Conservation (phyloP, 805 yeast species). For the Yamadazyma scolyti region DNA sequence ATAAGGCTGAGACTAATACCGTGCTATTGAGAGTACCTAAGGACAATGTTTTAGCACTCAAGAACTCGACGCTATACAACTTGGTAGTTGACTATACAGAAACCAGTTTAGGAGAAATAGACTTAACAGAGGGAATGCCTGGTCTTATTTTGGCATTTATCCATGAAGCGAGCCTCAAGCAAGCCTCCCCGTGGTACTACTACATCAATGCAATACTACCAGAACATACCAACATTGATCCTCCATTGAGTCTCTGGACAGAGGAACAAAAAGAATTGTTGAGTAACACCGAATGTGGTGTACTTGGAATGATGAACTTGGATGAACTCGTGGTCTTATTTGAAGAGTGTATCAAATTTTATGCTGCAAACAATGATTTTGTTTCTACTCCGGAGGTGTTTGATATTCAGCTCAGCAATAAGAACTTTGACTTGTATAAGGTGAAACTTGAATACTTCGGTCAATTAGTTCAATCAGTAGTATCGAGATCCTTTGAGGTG, state of each 20-base stretch:
- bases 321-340: constrained; percentile 40
- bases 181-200: constrained; percentile 75
- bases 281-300: constrained; percentile 58
- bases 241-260: constrained; percentile 69
- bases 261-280: constrained; percentile 44
- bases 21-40: constrained; percentile 59
- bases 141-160: constrained; percentile 66
- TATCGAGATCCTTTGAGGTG: constrained; percentile 77
- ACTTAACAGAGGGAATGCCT: constrained; percentile 49
- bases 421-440: constrained; percentile 11
- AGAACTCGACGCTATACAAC: constrained; percentile 62
- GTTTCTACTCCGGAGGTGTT: constrained; percentile 38
- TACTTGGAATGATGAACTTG: constrained; percentile 55
- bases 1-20: constrained; percentile 17
- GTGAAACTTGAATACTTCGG: constrained; percentile 47
- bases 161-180: constrained; percentile 59
- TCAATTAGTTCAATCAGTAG: constrained; percentile 54
- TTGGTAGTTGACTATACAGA: constrained; percentile 51
- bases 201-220: constrained; percentile 56
- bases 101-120: constrained; percentile 25
- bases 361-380: constrained; percentile 20
- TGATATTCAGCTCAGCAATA: constrained; percentile 14
- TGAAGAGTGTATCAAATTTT: constrained; percentile 40
- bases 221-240: constrained; percentile 20
- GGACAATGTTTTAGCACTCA: constrained; percentile 50